Base-by-base conservation (phyloP, 768 basidiomycete genomes). In the Filobasidium wieringae region DNA sequence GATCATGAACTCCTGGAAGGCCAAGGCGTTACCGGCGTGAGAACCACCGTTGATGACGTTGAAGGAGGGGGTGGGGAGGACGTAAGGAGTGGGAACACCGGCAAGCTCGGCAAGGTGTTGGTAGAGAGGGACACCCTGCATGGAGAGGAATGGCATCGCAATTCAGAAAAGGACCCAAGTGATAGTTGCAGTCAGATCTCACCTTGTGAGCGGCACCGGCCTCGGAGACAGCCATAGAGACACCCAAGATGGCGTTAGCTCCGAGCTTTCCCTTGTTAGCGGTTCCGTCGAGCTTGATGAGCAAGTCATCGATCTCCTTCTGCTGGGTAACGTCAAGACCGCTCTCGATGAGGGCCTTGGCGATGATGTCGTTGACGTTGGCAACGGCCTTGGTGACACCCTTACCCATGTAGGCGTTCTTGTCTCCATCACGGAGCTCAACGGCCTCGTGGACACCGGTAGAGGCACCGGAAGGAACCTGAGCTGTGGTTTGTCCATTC, bases 1-100 rank as follows among this genome's bases (percentile, higher is more conserved):
- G 66, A 99, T 81, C 95, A 99, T 97, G 81, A 99, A 99, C 77
- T 99, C 95, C 78, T 99, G 95, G 88, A 97, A 99, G 36, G 95
- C 95, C 63, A 99, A 87, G 77, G 93, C 92, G 82, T 99, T 99
- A 51, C 95, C 95, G 59, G 95, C 95, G 74, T 99, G 95, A 63
- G 93, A 96, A 64, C 95, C 95, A 76, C 95, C 95, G 78, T 99
- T 99, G 80, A 99, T 99, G 68, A 99, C 95, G 75, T 99, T 99
- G 82, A 99, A 91, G 59, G 88, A 84, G 49, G 95, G 95, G 72
- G 77, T 78, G 61, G 95, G 95, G 68, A 97, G 85, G 60, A 89
- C 80, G 76, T 84, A 96, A 43, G 95, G 93, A 53, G 88, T 79
- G 77, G 92, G 89, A 76, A 93, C 82, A 66, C 93, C 93, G 58